Percentiles rank a stretch among this genome's conserved stretches.
phyloP scores from a whole-genome alignment of 495 filamentous ascomycete species.

The Cudoniella acicularis region DNA sequence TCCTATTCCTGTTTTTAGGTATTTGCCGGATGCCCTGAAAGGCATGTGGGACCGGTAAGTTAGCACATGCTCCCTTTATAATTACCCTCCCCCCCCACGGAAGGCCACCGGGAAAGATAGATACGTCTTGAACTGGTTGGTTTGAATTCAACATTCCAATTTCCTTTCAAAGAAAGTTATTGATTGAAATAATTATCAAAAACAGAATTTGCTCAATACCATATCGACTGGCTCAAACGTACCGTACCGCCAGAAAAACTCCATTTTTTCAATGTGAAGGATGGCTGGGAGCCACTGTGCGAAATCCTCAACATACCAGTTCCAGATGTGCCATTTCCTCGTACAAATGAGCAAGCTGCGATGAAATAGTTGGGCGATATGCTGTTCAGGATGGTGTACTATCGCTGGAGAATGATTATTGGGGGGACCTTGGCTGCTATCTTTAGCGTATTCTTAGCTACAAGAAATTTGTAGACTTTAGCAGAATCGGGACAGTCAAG shows the following conservation, averaged over 20 bases:
- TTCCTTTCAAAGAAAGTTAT: no score
- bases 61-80: no score
- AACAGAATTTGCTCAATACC: neutral
- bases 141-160: no score
- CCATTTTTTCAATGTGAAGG: constrained; percentile 21
- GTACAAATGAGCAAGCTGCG: constrained; percentile 39
- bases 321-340: constrained; percentile 27
- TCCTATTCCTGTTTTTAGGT: constrained; percentile 19
- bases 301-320: constrained; percentile 26
- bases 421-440: no score
- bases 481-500: no score
- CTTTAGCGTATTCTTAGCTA: no score
- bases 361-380: neutral
- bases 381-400: neutral
- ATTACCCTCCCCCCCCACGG: no score
- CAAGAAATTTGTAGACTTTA: no score
- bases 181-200: no score
- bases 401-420: neutral
- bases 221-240: constrained; percentile 12
- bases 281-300: constrained; percentile 33
- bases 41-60: constrained; percentile 9
- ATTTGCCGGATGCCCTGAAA: neutral
- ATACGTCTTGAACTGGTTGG: no score
- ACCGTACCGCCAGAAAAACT: constrained; percentile 18
- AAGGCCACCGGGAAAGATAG: no score